Base-by-base conservation (phyloP, 2,329 filamentous ascomycete genomes). In the Talaromyces sp. region DNA sequence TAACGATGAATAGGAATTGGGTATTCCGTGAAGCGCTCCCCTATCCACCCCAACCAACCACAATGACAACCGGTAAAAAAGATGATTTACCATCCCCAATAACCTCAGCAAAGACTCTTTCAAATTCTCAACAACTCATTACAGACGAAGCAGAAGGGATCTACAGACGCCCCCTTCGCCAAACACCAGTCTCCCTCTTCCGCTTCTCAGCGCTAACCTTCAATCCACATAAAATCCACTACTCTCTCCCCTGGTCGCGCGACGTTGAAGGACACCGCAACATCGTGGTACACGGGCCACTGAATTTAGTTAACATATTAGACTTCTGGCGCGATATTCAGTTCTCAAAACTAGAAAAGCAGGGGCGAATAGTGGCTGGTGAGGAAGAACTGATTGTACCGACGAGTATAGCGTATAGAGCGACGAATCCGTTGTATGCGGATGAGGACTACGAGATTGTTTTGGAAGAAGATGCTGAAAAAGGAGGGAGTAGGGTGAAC, bases 181-280 rank as follows among this genome's bases (percentile, higher is more conserved):
- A 90, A 69, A 79, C 81, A 1, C 82, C 86, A 2, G 81, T 85
- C 3, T 85, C 97, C 3, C 87, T 99, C 61, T 97, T 96, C 80
- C 88, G 93, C 66, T 98, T 94, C 82, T 95, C 90, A 25, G 93
- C 93, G 0, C 86, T 99, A 35, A 94, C 91, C 2, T 93, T 92
- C 82, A 99, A 98, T 76, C 91, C 92, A 0, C 95, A 98, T 78
- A 83, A 85, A n/a, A 97, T 98, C 70, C 95, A 99, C 78, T 83
- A 96, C 22, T 91, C 97, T 75, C 84, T 83, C 1, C 74, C 84
- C 49, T 96, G 91, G 78, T 88, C 88, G 59, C 84, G 85, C 45
- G 80, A 85, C 11, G 81, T 88, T 15, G 95, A 98, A 76, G 90
- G 90, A 10, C 89, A 96, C 74, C 83, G 83, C 7, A 86, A 88